phyloP scores from a whole-genome alignment of 164 flowering plant species.

The Macadamia tetraphylla region DNA sequence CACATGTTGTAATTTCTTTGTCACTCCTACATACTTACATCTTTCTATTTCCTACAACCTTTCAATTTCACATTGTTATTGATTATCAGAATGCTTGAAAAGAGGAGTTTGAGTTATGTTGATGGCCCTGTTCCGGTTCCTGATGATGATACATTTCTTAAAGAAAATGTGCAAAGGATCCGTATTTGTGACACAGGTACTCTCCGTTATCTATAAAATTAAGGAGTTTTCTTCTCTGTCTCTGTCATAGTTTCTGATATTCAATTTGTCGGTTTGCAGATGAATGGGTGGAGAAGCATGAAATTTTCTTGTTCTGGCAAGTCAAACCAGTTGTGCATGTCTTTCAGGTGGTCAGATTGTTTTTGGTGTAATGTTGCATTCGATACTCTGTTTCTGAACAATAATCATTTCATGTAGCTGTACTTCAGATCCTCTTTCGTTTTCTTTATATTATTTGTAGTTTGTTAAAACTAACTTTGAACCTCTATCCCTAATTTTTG shows the following conservation, averaged over 20 bases:
- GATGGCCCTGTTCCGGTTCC: conserved; percentile 87
- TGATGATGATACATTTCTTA: conserved; percentile 55
- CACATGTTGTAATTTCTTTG: not conserved
- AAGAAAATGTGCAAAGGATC: conserved; percentile 75
- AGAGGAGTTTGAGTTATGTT: conserved; percentile 75
- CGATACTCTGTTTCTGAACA: not conserved
- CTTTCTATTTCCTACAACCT: not conserved
- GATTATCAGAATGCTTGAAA: conserved; percentile 79
- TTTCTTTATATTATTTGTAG: not conserved
- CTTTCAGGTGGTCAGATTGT: conserved; percentile 60
- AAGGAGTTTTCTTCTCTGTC: not conserved
- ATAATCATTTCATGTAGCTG: not conserved
- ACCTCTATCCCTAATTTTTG: not conserved
- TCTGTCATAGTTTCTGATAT: conserved; percentile 5
- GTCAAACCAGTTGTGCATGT: conserved; percentile 92
- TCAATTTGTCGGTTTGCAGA: conserved; percentile 36
- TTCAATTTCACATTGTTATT: conserved; percentile 3
- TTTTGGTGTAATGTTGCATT: not conserved
- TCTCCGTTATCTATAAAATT: not conserved
- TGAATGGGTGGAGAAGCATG: conserved; percentile 69
- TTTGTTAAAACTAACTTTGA: not conserved
- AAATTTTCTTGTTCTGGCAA: conserved; percentile 94
- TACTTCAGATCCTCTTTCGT: not conserved
- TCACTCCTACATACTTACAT: too few relatives aligned
- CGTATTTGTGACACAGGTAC: conserved; percentile 80